Conservation (phyloP, 2,329 filamentous ascomycete genomes). For the Trichoderma guizhouense region DNA sequence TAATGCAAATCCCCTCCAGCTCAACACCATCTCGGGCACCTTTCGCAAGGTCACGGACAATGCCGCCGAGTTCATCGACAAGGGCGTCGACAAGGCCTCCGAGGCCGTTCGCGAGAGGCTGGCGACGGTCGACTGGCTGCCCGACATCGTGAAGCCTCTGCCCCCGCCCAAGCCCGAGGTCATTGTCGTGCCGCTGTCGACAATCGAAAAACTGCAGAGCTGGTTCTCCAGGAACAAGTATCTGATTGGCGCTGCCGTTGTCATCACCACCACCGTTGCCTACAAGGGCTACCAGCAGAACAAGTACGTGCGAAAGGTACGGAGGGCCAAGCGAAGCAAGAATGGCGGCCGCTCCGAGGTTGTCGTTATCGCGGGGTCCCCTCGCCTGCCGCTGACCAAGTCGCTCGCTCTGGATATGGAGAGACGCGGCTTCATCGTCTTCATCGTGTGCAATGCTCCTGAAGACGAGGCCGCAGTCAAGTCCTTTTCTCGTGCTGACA, state of each 20-base stretch:
- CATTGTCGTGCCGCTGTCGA: conserved; percentile 32
- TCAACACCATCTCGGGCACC: conserved; percentile 56
- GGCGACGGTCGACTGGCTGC: conserved; percentile 68
- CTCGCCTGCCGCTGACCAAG: conserved; percentile 76
- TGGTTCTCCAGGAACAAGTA: conserved; percentile 75
- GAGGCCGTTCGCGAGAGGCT: conserved; percentile 66
- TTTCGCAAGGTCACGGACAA: conserved; percentile 67
- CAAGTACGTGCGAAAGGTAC: conserved; percentile 60
- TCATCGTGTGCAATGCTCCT: conserved; percentile 77
- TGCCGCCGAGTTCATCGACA: conserved; percentile 76
- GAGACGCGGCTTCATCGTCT: conserved; percentile 88
- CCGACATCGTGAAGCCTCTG: conserved; percentile 60
- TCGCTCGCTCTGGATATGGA: conserved; percentile 85
- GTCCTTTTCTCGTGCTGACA: conserved; percentile 72
- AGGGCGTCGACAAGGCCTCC: conserved; percentile 74
- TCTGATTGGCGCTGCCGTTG: conserved; percentile 65
- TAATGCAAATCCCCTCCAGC: conserved; percentile 33
- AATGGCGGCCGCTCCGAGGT: conserved; percentile 89
- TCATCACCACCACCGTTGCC: conserved; percentile 64
- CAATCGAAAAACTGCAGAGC: conserved; percentile 55
- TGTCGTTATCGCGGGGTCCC: conserved; percentile 81
- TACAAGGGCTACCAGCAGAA: conserved; percentile 50
- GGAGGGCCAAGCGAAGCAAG: conserved; percentile 72
- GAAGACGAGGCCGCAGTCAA: conserved; percentile 82
- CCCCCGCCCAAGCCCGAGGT: conserved; percentile 43